Conservation (phyloP, 352 stramenopile genomes). For the Pythium sp. region DNA sequence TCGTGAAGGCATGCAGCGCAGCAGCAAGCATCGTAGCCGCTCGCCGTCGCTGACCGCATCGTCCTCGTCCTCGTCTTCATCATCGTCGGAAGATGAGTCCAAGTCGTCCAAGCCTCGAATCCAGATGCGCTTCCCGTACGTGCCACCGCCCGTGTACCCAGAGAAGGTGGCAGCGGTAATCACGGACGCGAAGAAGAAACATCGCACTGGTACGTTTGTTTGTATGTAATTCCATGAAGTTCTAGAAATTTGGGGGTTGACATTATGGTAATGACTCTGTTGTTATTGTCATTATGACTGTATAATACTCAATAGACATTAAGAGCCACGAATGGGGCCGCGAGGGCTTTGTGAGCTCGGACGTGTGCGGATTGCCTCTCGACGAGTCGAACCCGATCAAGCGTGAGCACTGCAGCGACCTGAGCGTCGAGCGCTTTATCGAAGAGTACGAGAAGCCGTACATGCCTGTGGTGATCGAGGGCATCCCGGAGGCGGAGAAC, state of each 20-base stretch:
- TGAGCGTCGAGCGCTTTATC: conserved; percentile 82
- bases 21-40: conserved; percentile 27
- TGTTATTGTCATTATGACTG: neutral
- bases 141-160: conserved; percentile 43
- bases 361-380: conserved; percentile 75
- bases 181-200: conserved; percentile 60
- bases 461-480: conserved; percentile 81
- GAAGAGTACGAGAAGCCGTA: conserved; percentile 76
- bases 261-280: neutral
- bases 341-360: conserved; percentile 77
- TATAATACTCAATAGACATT: conserved; percentile 43
- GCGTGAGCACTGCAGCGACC: conserved; percentile 68
- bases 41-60: conserved; percentile 51
- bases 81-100: conserved; percentile 34
- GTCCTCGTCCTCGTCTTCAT: conserved; percentile 36
- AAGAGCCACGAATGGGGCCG: conserved; percentile 58
- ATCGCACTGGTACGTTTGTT: conserved; percentile 55
- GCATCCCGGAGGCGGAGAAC: conserved; percentile 72
- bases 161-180: conserved; percentile 48
- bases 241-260: conserved; percentile 3
- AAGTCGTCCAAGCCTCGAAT: neutral
- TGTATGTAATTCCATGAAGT: neutral
- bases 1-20: conserved; percentile 21
- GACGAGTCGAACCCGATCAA: conserved; percentile 64
- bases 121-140: conserved; percentile 44